phyloP scores from a whole-genome alignment of 345 rosid genomes.

The Aquilaria sinensis region DNA sequence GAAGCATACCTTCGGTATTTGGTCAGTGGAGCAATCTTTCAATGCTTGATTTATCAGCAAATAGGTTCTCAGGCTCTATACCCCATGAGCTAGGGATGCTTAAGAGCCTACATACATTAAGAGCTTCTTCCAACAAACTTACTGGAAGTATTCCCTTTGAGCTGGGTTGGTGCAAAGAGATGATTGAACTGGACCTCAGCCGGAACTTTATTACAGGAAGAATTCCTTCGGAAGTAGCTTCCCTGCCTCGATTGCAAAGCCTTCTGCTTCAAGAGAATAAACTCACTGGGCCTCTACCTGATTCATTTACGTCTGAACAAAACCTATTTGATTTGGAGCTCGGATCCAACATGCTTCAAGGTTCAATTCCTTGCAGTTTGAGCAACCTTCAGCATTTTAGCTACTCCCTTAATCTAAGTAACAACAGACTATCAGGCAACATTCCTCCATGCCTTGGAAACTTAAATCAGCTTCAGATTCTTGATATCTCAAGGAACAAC shows the following conservation, averaged over 20 bases:
- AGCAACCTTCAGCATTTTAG: conserved; percentile 30
- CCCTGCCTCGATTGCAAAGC: conserved; percentile 20
- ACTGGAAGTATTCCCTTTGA: conserved; percentile 29
- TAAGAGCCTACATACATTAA: conserved; percentile 23
- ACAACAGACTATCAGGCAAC: conserved; percentile 27
- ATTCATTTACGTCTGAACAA: conserved; percentile 23
- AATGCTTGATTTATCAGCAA: conserved; percentile 32
- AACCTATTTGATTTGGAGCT: conserved; percentile 30
- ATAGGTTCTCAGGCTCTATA: conserved; percentile 25
- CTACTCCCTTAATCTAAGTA: conserved; percentile 30
- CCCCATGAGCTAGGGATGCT: conserved; percentile 33
- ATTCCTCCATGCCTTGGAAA: conserved; percentile 32
- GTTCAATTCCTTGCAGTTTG: conserved; percentile 31
- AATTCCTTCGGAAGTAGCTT: conserved; percentile 24
- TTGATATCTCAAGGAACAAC: conserved; percentile 36
- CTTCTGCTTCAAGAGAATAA: conserved; percentile 30
- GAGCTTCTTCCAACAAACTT: conserved; percentile 22
- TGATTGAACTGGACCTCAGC: conserved; percentile 29
- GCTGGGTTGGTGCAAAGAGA: conserved; percentile 23
- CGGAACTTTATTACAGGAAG: conserved; percentile 25
- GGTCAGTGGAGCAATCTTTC: conserved; percentile 31
- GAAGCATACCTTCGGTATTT: conserved; percentile 21
- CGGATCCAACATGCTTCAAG: conserved; percentile 28
- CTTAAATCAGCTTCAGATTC: conserved; percentile 26
- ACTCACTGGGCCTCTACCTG: conserved; percentile 29